Evolutionary conservation across 139 green algal genomes (phyloP).

Genomic region (Tetraselmis chui): DNA sequence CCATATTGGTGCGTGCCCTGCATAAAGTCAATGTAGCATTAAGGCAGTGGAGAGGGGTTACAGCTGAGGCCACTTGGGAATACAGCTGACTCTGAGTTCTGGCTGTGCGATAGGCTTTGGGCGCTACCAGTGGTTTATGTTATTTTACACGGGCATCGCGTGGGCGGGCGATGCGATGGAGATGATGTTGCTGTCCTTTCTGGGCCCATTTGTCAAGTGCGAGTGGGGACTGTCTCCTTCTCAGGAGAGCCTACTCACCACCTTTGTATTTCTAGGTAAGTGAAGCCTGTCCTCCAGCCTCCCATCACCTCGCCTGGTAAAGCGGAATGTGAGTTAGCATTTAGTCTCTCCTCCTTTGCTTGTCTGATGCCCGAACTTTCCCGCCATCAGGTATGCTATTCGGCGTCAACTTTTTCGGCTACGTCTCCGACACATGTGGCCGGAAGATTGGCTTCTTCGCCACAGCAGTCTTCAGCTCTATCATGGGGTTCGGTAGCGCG

Average conservation of each 20-base stretch:
- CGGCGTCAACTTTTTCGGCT: slow-evolving; percentile 59
- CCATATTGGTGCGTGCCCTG: not conserved
- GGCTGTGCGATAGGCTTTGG: slow-evolving; percentile 47
- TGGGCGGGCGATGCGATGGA: slow-evolving; percentile 82
- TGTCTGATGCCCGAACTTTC: too few species aligned
- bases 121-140: slow-evolving; percentile 46
- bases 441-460: slow-evolving; percentile 37
- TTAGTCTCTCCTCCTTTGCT: too few species aligned
- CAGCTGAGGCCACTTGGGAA: not conserved
- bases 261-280: slow-evolving; percentile 45
- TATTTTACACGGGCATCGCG: slow-evolving; percentile 57
- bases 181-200: slow-evolving; percentile 75
- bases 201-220: slow-evolving; percentile 58
- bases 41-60: not conserved
- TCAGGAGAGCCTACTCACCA: slow-evolving; percentile 51
- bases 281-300: too few species aligned
- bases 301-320: too few species aligned
- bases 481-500: slow-evolving; percentile 42
- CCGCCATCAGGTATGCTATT: slow-evolving; percentile 63
- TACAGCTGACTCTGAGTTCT: not conserved
- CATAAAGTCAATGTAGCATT: not conserved
- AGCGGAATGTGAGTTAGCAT: too few species aligned
- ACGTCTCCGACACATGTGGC: slow-evolving; percentile 46
- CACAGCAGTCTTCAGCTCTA: slow-evolving; percentile 42
- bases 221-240: slow-evolving; percentile 45